Evolutionary conservation across 768 basidiomycete genomes (phyloP), one percentile per base, ranked within the genome.

Genomic region (Daedaleopsis sinensis): DNA sequence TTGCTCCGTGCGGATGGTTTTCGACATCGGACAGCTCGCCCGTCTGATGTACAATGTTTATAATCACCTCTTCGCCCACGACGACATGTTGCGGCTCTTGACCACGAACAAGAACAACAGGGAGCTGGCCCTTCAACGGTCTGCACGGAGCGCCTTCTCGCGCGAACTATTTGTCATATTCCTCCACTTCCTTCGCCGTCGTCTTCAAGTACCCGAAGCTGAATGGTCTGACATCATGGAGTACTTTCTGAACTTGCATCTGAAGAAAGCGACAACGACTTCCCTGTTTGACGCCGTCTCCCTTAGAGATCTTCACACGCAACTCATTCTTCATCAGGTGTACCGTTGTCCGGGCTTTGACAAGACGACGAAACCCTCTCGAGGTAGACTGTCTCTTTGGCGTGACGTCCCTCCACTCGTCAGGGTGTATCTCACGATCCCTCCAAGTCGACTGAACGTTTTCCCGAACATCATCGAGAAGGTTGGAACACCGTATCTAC

Each of bases 121-220:
- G 13, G 2, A 5, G 3, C 39, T 11, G 8, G 48, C 35, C 24
- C 38, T 75, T 5, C 9, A 44, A 7, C 67, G 64, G 32, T 60
- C 68, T 11, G 64, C 52, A 27, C 60, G 72, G 35, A 23, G 75
- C 24, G 79, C 80, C 57, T 85, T 85, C 63, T 76, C 71, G 5
- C 78, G 85, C n/a, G 73, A 73, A 36, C 79, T 76, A 24, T 83
- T 86, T 52, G 82, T 73, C 1, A 57, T 72, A 1, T 69, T 87
- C 36, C 70, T 87, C 15, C 64, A 66, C 13, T 65, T 77, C 46
- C 15, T 55, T 1, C 52, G 16, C 69, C 82, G 42, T 78, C 77
- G 60, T 68, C 43, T 32, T 12, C 24, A 13, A 36, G 36, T 46
- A 56, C 16, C 53, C 13, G 42, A 43, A 8, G 11, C 39, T 12